These are phyloP conservation scores for Cajanus cajan DNA, from an alignment of 306 rosid species.

Conservation along the genomic window DNA sequence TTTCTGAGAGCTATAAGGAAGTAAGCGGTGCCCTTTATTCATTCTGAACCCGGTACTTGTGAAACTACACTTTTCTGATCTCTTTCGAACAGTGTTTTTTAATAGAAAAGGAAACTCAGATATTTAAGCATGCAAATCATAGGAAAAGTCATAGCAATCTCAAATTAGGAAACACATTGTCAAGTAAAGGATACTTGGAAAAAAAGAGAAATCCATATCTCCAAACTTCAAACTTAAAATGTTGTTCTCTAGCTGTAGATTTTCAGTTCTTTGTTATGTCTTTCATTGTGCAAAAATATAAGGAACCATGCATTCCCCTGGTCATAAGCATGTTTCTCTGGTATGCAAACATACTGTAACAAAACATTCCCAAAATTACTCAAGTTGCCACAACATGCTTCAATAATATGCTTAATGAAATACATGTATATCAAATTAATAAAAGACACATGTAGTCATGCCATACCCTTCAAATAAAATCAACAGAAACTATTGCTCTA, in stretches of 20 bases:
- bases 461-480: not conserved
- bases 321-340: not conserved
- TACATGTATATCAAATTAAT: not conserved
- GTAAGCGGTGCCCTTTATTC: not conserved
- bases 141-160: not conserved
- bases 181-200: not conserved
- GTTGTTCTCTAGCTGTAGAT: not conserved
- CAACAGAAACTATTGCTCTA: not conserved
- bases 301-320: not conserved
- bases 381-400: not conserved
- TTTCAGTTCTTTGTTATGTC: not conserved
- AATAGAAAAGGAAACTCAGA: not conserved
- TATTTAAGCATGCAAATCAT: constrained; percentile 1
- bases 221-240: not conserved
- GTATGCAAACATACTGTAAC: not conserved
- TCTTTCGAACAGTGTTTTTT: not conserved
- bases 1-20: not conserved
- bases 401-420: not conserved
- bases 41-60: not conserved
- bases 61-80: not conserved
- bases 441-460: not conserved
- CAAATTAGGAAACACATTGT: not conserved
- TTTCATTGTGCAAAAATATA: not conserved
- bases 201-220: not conserved
- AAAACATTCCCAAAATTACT: not conserved